Evolutionary conservation across 257 asterid genomes (phyloP).

Genomic region (Hygrophila difformis): DNA sequence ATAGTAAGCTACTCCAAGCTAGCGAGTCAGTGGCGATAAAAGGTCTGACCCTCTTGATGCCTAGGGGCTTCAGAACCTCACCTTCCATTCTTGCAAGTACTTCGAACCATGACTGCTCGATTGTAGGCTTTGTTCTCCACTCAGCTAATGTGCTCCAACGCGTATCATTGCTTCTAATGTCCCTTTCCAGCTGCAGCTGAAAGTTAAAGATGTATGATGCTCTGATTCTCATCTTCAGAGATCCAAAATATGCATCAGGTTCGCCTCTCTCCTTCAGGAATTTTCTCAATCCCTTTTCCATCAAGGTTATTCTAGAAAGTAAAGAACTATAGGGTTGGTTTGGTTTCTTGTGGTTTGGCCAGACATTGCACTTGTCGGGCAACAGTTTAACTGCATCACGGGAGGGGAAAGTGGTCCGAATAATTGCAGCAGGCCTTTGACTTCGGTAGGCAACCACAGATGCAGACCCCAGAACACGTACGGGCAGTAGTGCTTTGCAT

Average conservation of each 20-base stretch:
- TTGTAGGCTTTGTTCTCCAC: conserved; percentile 74
- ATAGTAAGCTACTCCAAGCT: conserved; percentile 60
- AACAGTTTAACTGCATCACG: conserved; percentile 35
- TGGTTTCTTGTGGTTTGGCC: conserved; percentile 26
- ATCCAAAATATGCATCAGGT: conserved; percentile 19
- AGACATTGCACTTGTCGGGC: conserved; percentile 48
- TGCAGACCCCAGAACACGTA: conserved; percentile 51
- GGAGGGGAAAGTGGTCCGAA: conserved; percentile 31
- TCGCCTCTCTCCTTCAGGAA: conserved; percentile 24
- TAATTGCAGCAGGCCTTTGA: conserved; percentile 34
- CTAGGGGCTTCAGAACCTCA: conserved; percentile 43
- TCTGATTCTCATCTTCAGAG: conserved; percentile 35
- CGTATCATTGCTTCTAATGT: conserved; percentile 42
- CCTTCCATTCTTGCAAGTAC: conserved; percentile 55
- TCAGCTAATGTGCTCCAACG: conserved; percentile 61
- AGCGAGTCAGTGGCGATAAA: conserved; percentile 40
- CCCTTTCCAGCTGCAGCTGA: conserved; percentile 59
- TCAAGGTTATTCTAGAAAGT: conserved; percentile 26
- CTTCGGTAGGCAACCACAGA: conserved; percentile 48
- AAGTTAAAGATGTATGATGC: conserved; percentile 53
- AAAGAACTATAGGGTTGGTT: conserved; percentile 26
- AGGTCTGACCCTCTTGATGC: conserved; percentile 46
- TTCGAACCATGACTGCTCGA: conserved; percentile 54
- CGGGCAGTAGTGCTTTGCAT: conserved; percentile 42
- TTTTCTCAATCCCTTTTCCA: conserved; percentile 32